Base-by-base conservation (phyloP, 495 filamentous ascomycete genomes). In the Penicillium argentinense region DNA sequence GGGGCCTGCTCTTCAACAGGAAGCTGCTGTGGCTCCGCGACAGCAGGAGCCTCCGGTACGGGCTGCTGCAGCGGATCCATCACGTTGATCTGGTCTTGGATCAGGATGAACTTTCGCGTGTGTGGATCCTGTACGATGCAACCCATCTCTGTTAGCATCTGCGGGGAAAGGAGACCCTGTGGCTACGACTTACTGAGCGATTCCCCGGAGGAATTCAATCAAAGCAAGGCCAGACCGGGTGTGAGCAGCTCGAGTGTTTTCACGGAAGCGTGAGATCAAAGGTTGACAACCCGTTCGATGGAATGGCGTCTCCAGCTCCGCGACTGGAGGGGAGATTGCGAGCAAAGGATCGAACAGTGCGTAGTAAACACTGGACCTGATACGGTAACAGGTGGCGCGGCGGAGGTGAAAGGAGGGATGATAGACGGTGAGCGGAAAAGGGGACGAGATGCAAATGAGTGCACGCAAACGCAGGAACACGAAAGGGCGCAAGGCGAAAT, bases 61-160 rank as follows among this genome's bases (percentile, higher is more conserved):
- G 57, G 45, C n/a, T 60, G 41, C 39, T 66, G 62, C 27, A 54
- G 43, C 49, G 58, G 50, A 43, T 71, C 65, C 65, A 71, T 68
- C 22, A 32, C 27, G 33, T 30, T 4, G 17, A 19, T 41, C 18
- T 27, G 12, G 11, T 17, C 37, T 39, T 21, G 30, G 14, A 14
- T 46, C 32, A 33, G 11, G 19, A 11, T 29, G 27, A 36, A 23
- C 9, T 28, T 45, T 32, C 12, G 44, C 11, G 34, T n/a, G 42
- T 28, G 30, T 52, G 39, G 39, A 42, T 45, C 36, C 53, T 61
- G 43, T 42, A 30, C 38, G 27, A 28, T 8, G 22, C 12, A n/a
- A n/a, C n/a, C n/a, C n/a, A 32, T 25, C 9, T 38, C 25, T 11
- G 14, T 57, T 47, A 60, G 49, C 39, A 23, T 25, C 26, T 56